Base-by-base conservation (phyloP, 2,329 filamentous ascomycete genomes). In the Neopestalotiopsis clavispora region DNA sequence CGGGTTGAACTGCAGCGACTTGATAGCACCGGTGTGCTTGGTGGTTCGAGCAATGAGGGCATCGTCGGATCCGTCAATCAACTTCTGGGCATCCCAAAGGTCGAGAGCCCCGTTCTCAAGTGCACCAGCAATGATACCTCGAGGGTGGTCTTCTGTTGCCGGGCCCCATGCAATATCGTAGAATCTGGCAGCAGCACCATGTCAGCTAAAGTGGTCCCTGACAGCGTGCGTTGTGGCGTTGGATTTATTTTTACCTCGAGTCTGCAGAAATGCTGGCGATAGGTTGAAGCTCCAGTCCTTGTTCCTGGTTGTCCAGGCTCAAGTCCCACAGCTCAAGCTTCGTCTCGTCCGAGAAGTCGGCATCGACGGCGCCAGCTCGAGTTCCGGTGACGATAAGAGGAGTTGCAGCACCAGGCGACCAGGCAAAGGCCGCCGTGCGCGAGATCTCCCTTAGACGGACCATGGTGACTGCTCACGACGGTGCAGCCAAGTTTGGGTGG, bases 301-400 rank as follows among this genome's bases (percentile, higher is more conserved):
- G 90, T 70, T 92, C 87, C 71, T 89, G 83, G 80, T 90, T 90
- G 80, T 97, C 94, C 73, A 98, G 86, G 78, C 90, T 91, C 74
- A 99, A 86, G 82, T 98, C 94, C 96, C 96, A 99, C 70, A 99
- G 87, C 85, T 99, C 96, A 69, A 99, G 85, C 84, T 95, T 95
- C 72, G 94, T 98, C 80, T 98, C 95, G 81, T 96, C 96, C 34
- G 96, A 98, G 83, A 99, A 99, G 81, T 98, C 95, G 75, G 94
- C 95, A 82, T 97, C 94, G 57, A 99, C 94, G 75, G 96, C 96
- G 72, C 96, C 96, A 71, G 96, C 95, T 75, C 95, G 91, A 61
- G 96, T 99, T 76, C 96, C 96, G 34, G 96, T 99, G 70, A 94
- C 95, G 72, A 99, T 86, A 74, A 97, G 86, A 75, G 95, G 94